Evolutionary conservation across 2,329 filamentous ascomycete genomes (phyloP).

Genomic region (Xylaria sp.): DNA sequence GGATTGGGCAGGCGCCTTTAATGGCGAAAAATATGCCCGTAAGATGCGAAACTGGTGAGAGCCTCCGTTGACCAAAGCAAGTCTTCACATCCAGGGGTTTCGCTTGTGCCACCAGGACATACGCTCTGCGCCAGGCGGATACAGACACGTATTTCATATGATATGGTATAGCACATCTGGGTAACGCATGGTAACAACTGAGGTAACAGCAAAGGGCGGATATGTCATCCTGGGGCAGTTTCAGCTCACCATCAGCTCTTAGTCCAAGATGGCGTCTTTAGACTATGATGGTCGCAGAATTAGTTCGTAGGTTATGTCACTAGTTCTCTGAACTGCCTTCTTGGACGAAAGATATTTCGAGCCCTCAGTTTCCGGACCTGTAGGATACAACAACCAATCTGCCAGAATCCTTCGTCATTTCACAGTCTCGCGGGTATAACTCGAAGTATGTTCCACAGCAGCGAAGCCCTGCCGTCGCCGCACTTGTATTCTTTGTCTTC

Average conservation of each 20-base stretch:
- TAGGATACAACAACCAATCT: background rate
- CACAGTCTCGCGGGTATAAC: background rate
- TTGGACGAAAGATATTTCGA: conserved; percentile 18
- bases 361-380: background rate
- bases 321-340: background rate
- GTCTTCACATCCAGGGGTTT: background rate
- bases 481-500: background rate
- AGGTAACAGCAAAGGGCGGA: conserved; percentile 12
- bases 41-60: conserved; percentile 7
- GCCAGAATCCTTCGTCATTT: conserved; percentile 1
- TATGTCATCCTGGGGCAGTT: conserved; percentile 13
- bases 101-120: background rate
- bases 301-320: conserved; percentile 8
- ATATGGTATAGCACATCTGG: background rate
- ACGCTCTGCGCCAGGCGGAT: too few relatives aligned
- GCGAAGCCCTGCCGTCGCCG: conserved; percentile 1
- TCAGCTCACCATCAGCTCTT: background rate
- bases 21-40: background rate
- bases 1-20: background rate
- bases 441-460: background rate
- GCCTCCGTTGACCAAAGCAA: background rate
- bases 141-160: background rate
- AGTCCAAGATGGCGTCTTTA: conserved; percentile 16
- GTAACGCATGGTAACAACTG: conserved; percentile 12
- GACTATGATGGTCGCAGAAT: conserved; percentile 9